These are phyloP conservation scores for Yamadazyma dushanensis DNA, from an alignment of 1,139 yeast genomes.

Conservation along the genomic window DNA sequence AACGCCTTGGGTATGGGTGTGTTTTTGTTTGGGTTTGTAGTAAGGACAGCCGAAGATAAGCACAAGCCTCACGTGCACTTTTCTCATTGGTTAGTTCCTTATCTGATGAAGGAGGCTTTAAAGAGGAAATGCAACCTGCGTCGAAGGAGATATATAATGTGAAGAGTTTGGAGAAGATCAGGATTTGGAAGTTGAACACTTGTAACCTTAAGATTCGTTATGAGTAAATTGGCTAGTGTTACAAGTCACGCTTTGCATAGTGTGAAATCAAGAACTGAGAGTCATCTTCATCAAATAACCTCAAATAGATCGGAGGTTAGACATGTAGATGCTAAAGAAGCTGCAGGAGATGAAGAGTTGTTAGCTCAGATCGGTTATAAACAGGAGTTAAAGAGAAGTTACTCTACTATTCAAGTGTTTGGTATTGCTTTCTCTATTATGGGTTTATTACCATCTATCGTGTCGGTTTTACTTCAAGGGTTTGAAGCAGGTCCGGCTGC, in stretches of 20 bases:
- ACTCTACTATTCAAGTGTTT: conserved; percentile 50
- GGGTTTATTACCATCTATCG: conserved; percentile 51
- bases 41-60: too few relatives aligned
- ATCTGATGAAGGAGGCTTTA: too few relatives aligned
- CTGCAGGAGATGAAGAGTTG: conserved; percentile 43
- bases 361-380: conserved; percentile 56
- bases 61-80: too few relatives aligned
- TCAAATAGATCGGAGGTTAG: conserved; percentile 28
- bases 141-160: too few relatives aligned
- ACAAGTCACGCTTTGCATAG: conserved; percentile 13
- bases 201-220: neutral
- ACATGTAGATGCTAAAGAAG: conserved; percentile 26
- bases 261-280: conserved; percentile 20
- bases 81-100: too few relatives aligned
- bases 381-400: conserved; percentile 49
- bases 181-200: too few relatives aligned
- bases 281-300: conserved; percentile 22
- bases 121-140: too few relatives aligned
- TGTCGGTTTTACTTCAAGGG: conserved; percentile 33
- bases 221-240: conserved; percentile 4
- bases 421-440: conserved; percentile 55
- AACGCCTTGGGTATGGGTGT: too few relatives aligned
- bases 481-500: conserved; percentile 47
- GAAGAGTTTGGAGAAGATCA: too few relatives aligned
- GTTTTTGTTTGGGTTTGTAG: too few relatives aligned